These are phyloP conservation scores for Candida golubevii DNA, from an alignment of 805 yeast species.

Conservation along the genomic window DNA sequence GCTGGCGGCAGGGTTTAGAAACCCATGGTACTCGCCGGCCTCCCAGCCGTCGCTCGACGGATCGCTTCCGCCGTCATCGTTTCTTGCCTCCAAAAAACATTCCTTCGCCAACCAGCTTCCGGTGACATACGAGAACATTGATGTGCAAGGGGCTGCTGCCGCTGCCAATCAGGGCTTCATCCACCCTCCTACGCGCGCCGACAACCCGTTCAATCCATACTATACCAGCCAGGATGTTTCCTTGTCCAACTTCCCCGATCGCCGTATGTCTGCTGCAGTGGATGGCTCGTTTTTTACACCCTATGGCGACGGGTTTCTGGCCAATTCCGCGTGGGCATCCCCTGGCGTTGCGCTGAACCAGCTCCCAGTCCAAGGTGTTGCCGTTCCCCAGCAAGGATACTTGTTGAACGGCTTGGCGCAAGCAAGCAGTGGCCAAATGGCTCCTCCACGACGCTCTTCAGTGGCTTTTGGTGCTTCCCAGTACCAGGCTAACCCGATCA, in stretches of 20 bases:
- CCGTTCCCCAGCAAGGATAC: conserved; percentile 1
- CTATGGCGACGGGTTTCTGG: conserved; percentile 11
- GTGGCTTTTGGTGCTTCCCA: conserved; percentile 21
- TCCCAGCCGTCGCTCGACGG: conserved; percentile 14
- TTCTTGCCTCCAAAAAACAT: conserved; percentile 25
- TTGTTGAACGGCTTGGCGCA: not conserved
- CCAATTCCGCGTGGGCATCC: conserved; percentile 1
- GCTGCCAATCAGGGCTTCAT: conserved; percentile 18
- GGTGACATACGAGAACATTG: conserved; percentile 45
- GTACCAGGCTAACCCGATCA: conserved; percentile 16
- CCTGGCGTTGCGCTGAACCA: conserved; percentile 1
- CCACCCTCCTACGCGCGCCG: conserved; percentile 44
- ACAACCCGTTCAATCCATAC: conserved; percentile 42
- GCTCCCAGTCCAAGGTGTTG: not conserved
- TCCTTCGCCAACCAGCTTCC: conserved; percentile 43
- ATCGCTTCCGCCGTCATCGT: conserved; percentile 14
- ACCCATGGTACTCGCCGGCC: conserved; percentile 40
- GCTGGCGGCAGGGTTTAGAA: conserved; percentile 32
- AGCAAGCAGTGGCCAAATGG: conserved; percentile 1
- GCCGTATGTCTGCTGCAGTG: conserved; percentile 38
- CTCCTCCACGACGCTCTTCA: conserved; percentile 15
- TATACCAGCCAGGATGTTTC: conserved; percentile 36
- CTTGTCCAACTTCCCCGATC: conserved; percentile 24
- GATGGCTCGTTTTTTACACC: conserved; percentile 23
- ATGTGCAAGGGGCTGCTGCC: conserved; percentile 21